These are phyloP conservation scores for Penicillium paradoxum DNA, from an alignment of 495 filamentous ascomycete species.

Conservation along the genomic window DNA sequence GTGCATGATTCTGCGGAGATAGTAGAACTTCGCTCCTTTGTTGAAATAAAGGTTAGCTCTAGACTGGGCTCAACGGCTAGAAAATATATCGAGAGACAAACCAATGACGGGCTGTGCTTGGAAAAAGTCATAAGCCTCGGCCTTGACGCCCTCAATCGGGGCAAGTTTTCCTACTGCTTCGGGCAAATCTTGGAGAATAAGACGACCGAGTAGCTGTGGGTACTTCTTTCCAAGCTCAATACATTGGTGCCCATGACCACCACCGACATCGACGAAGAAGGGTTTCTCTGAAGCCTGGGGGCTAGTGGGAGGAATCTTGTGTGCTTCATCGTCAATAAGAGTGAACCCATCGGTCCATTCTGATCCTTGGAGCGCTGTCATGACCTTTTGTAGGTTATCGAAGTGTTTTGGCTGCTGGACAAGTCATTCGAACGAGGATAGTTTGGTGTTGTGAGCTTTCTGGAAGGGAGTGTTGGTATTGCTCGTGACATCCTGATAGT, in stretches of 20 bases:
- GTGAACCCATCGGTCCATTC: conserved; percentile 34
- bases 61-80: background rate
- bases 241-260: conserved; percentile 50
- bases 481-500: conserved; percentile 36
- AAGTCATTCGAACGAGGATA: conserved; percentile 38
- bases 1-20: conserved; percentile 38
- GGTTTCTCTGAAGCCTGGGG: conserved; percentile 11
- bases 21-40: conserved; percentile 38
- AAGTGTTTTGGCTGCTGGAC: conserved; percentile 34
- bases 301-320: conserved; percentile 2
- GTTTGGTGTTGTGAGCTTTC: conserved; percentile 37
- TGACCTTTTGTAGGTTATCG: conserved; percentile 30
- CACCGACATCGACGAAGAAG: conserved; percentile 52
- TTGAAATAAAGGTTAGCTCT: conserved; percentile 4
- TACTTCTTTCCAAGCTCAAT: conserved; percentile 39
- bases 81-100: conserved; percentile 1
- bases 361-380: conserved; percentile 27
- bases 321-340: conserved; percentile 14
- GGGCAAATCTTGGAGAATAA: conserved; percentile 53
- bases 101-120: conserved; percentile 43
- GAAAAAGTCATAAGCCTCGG: conserved; percentile 47
- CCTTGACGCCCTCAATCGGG: conserved; percentile 41
- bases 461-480: conserved; percentile 35
- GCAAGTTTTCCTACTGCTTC: conserved; percentile 33
- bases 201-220: conserved; percentile 34